A percentile compares a stretch with the other conserved stretches of the same genome.
phyloP scores from a whole-genome alignment of 306 rosid genomes.

The Acacia melanoxylon region DNA sequence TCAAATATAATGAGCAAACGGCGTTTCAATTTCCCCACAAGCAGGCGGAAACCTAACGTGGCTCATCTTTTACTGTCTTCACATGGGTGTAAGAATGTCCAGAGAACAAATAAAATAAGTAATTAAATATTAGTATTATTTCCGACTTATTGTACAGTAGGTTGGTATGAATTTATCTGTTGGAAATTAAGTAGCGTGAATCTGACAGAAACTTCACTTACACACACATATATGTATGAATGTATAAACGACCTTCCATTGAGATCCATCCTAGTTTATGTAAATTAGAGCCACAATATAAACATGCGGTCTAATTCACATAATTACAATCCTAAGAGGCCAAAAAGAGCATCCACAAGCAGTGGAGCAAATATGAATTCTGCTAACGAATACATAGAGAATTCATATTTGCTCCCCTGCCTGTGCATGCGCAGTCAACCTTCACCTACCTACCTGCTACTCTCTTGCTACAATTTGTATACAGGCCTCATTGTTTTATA shows the following conservation, averaged over 20 bases:
- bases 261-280: not conserved
- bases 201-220: not conserved
- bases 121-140: too few relatives aligned
- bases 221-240: too few relatives aligned
- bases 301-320: not conserved
- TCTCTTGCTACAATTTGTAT: not conserved
- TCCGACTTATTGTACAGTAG: not conserved
- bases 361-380: conserved; percentile 63
- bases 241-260: not conserved
- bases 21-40: too few relatives aligned
- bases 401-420: conserved; percentile 91
- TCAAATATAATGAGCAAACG: too few relatives aligned
- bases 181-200: not conserved
- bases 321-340: not conserved
- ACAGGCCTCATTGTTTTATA: not conserved
- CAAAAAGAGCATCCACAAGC: conserved; percentile 43
- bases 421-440: conserved; percentile 57
- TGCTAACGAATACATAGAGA: not conserved
- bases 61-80: too few relatives aligned
- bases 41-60: too few relatives aligned
- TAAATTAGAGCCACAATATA: not conserved
- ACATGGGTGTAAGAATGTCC: not conserved
- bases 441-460: not conserved
- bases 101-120: not conserved
- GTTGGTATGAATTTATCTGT: not conserved